A percentile compares a stretch with the other conserved stretches of the same genome.
phyloP scores from a whole-genome alignment of 306 rosid genomes.

The Ochetophila trinervis region DNA sequence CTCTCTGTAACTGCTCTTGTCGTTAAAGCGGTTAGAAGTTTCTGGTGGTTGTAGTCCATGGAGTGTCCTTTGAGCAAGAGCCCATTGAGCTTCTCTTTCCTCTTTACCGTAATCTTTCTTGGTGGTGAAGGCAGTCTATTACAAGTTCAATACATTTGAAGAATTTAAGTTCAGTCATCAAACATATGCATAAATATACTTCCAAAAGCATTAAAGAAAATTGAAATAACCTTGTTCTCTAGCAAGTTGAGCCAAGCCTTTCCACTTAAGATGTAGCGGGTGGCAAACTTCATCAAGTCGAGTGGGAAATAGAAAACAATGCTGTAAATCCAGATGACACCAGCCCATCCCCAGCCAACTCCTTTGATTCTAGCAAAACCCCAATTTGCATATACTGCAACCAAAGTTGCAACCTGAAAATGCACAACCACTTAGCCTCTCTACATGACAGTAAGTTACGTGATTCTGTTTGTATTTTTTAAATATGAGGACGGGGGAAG shows the following conservation, averaged over 20 bases:
- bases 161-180: slow-evolving; percentile 14
- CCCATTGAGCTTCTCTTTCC: slow-evolving; percentile 99
- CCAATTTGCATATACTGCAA: slow-evolving; percentile 95
- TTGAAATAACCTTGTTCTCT: slow-evolving; percentile 67
- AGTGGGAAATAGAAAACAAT: slow-evolving; percentile 82
- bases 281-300: slow-evolving; percentile 71
- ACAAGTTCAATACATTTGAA: slow-evolving; percentile 8
- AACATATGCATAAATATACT: slow-evolving; percentile 14
- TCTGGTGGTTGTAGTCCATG: slow-evolving; percentile 97
- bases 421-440: slow-evolving; percentile 18
- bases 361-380: slow-evolving; percentile 83
- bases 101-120: slow-evolving; percentile 96
- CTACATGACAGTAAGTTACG: not conserved
- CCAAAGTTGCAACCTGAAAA: slow-evolving; percentile 74
- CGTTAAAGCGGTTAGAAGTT: slow-evolving; percentile 47
- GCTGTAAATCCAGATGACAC: slow-evolving; percentile 96
- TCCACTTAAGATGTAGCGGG: slow-evolving; percentile 90
- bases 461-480: no score
- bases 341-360: slow-evolving; percentile 99
- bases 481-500: not conserved
- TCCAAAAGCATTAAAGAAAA: not conserved
- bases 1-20: slow-evolving; percentile 88
- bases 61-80: slow-evolving; percentile 92
- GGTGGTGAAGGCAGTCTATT: slow-evolving; percentile 97
- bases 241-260: slow-evolving; percentile 92